Evolutionary conservation across 306 rosid genomes (phyloP).

Genomic region (Quercus cerris): DNA sequence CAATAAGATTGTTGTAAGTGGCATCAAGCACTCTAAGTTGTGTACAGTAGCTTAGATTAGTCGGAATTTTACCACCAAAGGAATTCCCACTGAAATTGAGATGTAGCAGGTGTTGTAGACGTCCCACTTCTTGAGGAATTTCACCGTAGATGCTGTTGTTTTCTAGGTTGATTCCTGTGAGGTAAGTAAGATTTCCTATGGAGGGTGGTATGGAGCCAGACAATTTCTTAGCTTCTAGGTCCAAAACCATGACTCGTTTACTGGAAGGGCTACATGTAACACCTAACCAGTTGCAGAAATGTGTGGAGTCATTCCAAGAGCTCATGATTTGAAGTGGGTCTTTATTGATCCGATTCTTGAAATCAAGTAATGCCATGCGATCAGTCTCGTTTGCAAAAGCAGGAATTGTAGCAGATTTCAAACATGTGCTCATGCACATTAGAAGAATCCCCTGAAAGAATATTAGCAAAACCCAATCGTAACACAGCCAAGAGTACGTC

Average conservation of each 20-base stretch:
- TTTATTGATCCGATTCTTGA: slow-evolving; percentile 22
- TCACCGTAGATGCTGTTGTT: slow-evolving; percentile 28
- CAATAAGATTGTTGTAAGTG: not conserved
- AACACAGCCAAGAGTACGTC: not conserved
- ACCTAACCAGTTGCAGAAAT: slow-evolving; percentile 45
- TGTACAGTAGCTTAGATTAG: slow-evolving; percentile 37
- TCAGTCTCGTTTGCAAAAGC: slow-evolving; percentile 28
- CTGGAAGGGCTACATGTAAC: slow-evolving; percentile 30
- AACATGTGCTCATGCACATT: slow-evolving; percentile 12
- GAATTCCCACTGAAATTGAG: slow-evolving; percentile 28
- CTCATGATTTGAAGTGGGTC: slow-evolving; percentile 40
- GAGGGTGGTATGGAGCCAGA: slow-evolving; percentile 30
- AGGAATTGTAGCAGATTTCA: not conserved
- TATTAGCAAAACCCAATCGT: not conserved
- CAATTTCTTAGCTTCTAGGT: slow-evolving; percentile 13
- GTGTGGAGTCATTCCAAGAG: slow-evolving; percentile 40
- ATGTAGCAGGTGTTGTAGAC: slow-evolving; percentile 8
- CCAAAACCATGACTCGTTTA: slow-evolving; percentile 22
- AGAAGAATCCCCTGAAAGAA: slow-evolving; percentile 5
- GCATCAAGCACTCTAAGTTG: slow-evolving; percentile 1
- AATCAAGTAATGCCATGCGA: slow-evolving; percentile 30
- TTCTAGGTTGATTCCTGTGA: slow-evolving; percentile 14
- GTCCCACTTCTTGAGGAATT: slow-evolving; percentile 40
- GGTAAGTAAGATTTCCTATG: slow-evolving; percentile 45
- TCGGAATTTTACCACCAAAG: slow-evolving; percentile 39